Evolutionary conservation across 306 rosid genomes (phyloP), one percentile per base, ranked within the genome.

Genomic region (Carpinus fangiana): DNA sequence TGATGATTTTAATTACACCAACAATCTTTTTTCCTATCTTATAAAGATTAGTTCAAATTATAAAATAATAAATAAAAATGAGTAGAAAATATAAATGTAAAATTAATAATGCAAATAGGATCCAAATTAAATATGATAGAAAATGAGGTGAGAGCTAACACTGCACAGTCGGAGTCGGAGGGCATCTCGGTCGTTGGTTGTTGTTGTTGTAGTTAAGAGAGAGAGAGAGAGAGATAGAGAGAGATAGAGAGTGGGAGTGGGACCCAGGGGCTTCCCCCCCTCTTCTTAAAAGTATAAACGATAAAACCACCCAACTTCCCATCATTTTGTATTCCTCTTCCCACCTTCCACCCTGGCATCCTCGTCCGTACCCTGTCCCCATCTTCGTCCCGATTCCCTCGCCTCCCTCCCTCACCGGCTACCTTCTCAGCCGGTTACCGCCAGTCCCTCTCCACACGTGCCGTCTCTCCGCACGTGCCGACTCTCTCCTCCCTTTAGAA

Each of bases 281-380:
- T 2, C 62, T 64, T 74, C 81, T 82, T 66, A 83, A 81, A 87
- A 79, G 85, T 74, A 75, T 55, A 85, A 80, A 73, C 79, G 84
- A 85, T 78, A 85, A 79, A 85, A 80, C 77, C 76, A 85, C 86
- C 84, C 84, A 81, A 59, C 31, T 82, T 75, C 81, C 87, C 87
- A 85, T 85, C 87, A 84, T 86, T 81, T 89, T 82, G 88, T 86
- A 84, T 84, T 84, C 74, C 72, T 57, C 64, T 51, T 38, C 67
- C 38, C 59, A 66, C 70, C 36, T 14, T 87, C 93, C 97, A 91
- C 97, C 87, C 93, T 93, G 97, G 85, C 95, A 88, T 77, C 81
- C 73, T 76, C 87, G 90, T 91, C 96, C 94, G 96, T 88, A 91
- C 98, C 50, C 80, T 88, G 91, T 87, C 90, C 64, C 83, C 75